Evolutionary conservation across 2,329 filamentous ascomycete genomes (phyloP).

Genomic region (Fusarium tanahbumbuense): DNA sequence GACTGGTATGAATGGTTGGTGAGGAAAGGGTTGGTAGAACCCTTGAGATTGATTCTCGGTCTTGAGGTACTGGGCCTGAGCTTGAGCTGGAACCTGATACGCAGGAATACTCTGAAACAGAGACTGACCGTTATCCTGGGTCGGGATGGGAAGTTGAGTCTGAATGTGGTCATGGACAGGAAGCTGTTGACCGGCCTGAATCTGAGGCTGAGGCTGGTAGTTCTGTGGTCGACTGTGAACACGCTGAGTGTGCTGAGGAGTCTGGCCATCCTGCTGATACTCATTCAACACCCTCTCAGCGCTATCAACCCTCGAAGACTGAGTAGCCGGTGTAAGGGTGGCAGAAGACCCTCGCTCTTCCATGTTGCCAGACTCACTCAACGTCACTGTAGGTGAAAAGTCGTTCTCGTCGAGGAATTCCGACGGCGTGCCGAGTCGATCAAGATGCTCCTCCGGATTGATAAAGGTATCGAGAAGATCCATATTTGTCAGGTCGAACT

Average conservation of each 20-base stretch:
- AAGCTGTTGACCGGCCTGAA: neutral
- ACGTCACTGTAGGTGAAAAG: neutral
- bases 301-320: neutral
- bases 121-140: neutral
- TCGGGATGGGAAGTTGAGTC: neutral
- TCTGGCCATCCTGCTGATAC: neutral
- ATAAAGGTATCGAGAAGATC: neutral
- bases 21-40: neutral
- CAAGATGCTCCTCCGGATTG: neutral
- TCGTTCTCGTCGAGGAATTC: neutral
- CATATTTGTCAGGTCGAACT: neutral
- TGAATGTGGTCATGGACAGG: neutral
- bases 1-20: neutral
- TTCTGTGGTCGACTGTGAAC: neutral
- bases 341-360: neutral
- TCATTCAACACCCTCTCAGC: neutral
- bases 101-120: neutral
- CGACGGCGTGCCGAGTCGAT: neutral
- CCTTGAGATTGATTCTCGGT: neutral
- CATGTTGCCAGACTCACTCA: neutral
- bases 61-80: neutral
- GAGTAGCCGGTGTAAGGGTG: neutral
- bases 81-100: neutral
- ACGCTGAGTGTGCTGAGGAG: neutral
- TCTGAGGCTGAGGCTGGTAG: neutral